Base-by-base conservation (phyloP, 345 rosid genomes). In the Psidium friedrichsthalianum region DNA sequence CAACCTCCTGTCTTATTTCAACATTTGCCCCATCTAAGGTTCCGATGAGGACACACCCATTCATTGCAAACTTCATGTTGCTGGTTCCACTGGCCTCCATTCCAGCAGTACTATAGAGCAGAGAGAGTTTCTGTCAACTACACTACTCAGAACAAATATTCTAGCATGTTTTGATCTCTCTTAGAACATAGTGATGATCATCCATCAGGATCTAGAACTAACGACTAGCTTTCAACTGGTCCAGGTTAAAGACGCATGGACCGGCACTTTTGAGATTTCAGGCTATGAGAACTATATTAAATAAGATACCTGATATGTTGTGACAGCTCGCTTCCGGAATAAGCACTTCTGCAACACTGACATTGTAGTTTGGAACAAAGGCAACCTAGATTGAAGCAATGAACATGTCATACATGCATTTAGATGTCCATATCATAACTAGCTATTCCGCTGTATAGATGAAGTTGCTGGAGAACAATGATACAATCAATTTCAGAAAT, bases 71-170 rank as follows among this genome's bases (percentile, higher is more conserved):
- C 89, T 92, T 92, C 90, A 90, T 93, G 83, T 93, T 91, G 89
- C 93, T 93, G 16, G 92, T 93, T 80, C 91, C 93, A 83, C 92
- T 93, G 22, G 94, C 94, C 87, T 93, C 92, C 93, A 91, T 90
- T 83, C 93, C 92, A 74, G 92, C 90, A 1, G 91, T 93, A 84
- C 94, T 93, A 69, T 14, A 44, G 83, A 11, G 58, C 15, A n/a
- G 58, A 13, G 56, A 61, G 53, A 42, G 51, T 82, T 51, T 85
- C 6, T 2, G 36, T 82, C 76, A 11, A 51, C 49, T 8, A 55
- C 16, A 51, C 57, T 20, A 27, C 52, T 82, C 51, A 25, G 24
- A 32, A 16, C 2, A 40, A 11, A n/a, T 51, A 82, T 69, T 32
- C 78, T 32, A 32, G 32, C 22, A 64, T 29, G 11, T 64, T 64